These are phyloP conservation scores for Tylopilus intermedius DNA, from an alignment of 768 basidiomycete genomes.

Conservation along the genomic window DNA sequence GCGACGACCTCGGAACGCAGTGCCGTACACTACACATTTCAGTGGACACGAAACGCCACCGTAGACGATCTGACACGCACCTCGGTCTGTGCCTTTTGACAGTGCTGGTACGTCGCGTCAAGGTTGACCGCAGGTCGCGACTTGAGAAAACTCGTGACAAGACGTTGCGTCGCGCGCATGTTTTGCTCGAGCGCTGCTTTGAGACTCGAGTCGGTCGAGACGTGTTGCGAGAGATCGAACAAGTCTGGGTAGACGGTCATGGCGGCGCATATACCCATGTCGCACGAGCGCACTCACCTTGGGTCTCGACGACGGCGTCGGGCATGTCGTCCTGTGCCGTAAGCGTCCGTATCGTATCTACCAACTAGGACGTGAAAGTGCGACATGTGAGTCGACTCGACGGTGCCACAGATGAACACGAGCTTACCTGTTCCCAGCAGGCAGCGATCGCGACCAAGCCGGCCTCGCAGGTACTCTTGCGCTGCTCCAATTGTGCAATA, in stretches of 20 bases:
- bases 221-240: slow-evolving; percentile 31
- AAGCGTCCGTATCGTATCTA: slow-evolving; percentile 60
- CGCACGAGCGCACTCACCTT: slow-evolving; percentile 30
- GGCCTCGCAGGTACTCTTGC: slow-evolving; percentile 63
- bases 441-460: slow-evolving; percentile 70
- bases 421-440: slow-evolving; percentile 74
- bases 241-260: slow-evolving; percentile 17
- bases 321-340: slow-evolving; percentile 49
- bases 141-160: slow-evolving; percentile 54
- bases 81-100: slow-evolving; percentile 56
- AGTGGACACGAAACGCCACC: slow-evolving; percentile 5
- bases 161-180: slow-evolving; percentile 51
- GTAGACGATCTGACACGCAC: slow-evolving; percentile 33
- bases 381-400: slow-evolving; percentile 1
- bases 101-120: slow-evolving; percentile 40
- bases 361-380: slow-evolving; percentile 41
- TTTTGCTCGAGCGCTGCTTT: slow-evolving; percentile 48
- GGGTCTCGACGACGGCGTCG: slow-evolving; percentile 36
- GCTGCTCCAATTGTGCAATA: slow-evolving; percentile 60
- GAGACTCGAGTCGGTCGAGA: slow-evolving; percentile 27
- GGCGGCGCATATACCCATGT: not conserved
- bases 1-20: slow-evolving; percentile 56
- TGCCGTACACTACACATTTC: slow-evolving; percentile 44
- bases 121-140: slow-evolving; percentile 31
- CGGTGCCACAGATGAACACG: not conserved